Conservation (phyloP, 75 land plant species). For the Adiantum capillusveneris region DNA sequence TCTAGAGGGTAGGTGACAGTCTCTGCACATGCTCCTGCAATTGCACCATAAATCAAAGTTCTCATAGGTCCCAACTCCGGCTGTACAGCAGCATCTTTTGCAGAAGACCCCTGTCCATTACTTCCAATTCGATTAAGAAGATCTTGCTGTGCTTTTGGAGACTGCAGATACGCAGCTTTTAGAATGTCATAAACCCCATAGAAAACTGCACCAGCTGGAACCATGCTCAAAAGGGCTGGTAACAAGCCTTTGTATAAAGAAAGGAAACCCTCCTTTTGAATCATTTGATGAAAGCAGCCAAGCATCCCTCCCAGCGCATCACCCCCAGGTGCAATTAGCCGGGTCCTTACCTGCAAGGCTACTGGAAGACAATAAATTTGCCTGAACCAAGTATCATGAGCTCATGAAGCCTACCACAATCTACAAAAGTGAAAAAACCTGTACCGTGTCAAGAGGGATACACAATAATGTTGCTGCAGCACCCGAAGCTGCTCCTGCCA, state of each 20-base stretch:
- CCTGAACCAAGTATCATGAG: no score
- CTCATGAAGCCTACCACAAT: no score
- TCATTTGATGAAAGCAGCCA: slow-evolving; percentile 38
- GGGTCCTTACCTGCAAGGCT: slow-evolving; percentile 39
- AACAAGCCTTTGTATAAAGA: slow-evolving; percentile 40
- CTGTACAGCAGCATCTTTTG: neutral
- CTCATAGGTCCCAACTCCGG: slow-evolving; percentile 30
- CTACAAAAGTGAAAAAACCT: neutral
- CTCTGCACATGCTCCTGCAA: slow-evolving; percentile 49
- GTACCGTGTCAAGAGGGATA: slow-evolving; percentile 46
- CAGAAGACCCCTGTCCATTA: neutral
- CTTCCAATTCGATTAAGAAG: neutral
- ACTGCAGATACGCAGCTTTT: slow-evolving; percentile 29
- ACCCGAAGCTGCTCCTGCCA: slow-evolving; percentile 46
- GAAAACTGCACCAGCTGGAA: slow-evolving; percentile 45
- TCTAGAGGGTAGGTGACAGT: slow-evolving; percentile 47
- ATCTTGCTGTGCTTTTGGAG: slow-evolving; percentile 15
- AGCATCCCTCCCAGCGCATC: slow-evolving; percentile 38
- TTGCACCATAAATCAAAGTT: slow-evolving; percentile 46
- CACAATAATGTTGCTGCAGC: slow-evolving; percentile 37
- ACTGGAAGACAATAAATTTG: neutral
- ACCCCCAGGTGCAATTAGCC: slow-evolving; percentile 46
- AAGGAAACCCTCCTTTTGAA: slow-evolving; percentile 27
- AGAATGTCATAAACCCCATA: slow-evolving; percentile 51
- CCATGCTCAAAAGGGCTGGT: slow-evolving; percentile 42